Conservation (phyloP, 164 flowering plant genomes). For the Tetracentron sinense region DNA sequence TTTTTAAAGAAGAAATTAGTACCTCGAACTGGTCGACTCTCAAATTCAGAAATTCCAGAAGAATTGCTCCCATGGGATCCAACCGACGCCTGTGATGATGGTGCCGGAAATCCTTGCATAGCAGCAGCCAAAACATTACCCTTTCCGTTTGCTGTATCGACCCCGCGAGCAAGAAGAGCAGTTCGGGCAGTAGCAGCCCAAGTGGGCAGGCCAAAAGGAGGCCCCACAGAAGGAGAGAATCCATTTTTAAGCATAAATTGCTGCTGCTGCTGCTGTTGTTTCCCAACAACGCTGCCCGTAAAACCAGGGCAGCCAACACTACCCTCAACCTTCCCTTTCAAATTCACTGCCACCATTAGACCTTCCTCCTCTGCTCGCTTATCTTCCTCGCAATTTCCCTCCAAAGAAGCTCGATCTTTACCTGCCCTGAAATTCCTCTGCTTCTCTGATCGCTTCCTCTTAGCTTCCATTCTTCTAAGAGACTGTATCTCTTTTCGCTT, state of each 20-base stretch:
- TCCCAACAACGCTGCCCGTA: neutral
- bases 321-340: conserved; percentile 24
- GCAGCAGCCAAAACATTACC: neutral
- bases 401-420: conserved; percentile 19
- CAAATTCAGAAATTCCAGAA: conserved; percentile 47
- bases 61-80: conserved; percentile 53
- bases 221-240: conserved; percentile 14
- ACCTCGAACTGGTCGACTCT: conserved; percentile 40
- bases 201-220: conserved; percentile 24
- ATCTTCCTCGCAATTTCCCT: conserved; percentile 17
- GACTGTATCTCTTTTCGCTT: conserved; percentile 85
- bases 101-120: conserved; percentile 11
- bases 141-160: conserved; percentile 17
- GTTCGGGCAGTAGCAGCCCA: conserved; percentile 29
- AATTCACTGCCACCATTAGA: conserved; percentile 14
- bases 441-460: conserved; percentile 74
- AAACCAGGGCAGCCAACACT: neutral
- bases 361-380: conserved; percentile 31
- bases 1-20: neutral
- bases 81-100: conserved; percentile 32
- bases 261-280: conserved; percentile 4
- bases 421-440: conserved; percentile 37
- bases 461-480: conserved; percentile 79
- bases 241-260: conserved; percentile 17
- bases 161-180: conserved; percentile 10